Percentiles rank a stretch among this genome's conserved stretches.
Conservation (phyloP, 2,329 filamentous ascomycete species). For the Neonectria hederae region DNA sequence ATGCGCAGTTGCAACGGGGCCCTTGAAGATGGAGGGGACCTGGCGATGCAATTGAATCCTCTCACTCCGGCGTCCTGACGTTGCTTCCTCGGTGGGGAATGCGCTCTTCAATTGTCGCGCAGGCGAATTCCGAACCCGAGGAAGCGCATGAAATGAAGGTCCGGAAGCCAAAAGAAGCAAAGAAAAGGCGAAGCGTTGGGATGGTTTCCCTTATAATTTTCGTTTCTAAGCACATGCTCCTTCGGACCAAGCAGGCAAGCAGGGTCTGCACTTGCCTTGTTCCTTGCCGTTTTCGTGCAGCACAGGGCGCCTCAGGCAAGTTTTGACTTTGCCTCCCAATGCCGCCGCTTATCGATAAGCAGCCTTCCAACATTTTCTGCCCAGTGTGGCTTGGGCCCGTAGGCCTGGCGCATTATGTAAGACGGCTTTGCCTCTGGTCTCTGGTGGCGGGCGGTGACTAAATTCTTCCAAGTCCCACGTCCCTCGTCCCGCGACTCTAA, state of each 20-base stretch:
- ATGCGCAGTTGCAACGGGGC: conserved; percentile 2
- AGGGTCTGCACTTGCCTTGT: conserved; percentile 1
- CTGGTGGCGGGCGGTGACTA: conserved; percentile 36
- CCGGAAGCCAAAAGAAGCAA: neutral
- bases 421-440: conserved; percentile 18
- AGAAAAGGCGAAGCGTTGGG: conserved; percentile 1
- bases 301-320: neutral
- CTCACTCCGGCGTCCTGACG: neutral
- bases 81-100: conserved; percentile 15
- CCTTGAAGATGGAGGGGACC: neutral
- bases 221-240: conserved; percentile 12
- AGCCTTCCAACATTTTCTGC: conserved; percentile 9
- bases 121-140: conserved; percentile 19
- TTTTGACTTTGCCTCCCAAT: neutral
- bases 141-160: neutral
- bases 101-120: conserved; percentile 3
- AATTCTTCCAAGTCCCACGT: conserved; percentile 35
- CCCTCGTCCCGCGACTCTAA: conserved; percentile 34
- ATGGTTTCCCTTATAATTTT: conserved; percentile 3
- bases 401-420: conserved; percentile 37
- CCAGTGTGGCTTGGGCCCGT: conserved; percentile 20
- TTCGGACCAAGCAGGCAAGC: conserved; percentile 12
- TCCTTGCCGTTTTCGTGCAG: conserved; percentile 9
- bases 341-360: conserved; percentile 42
- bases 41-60: conserved; percentile 11